Evolutionary conservation across 1,284 basidiomycete species (phyloP), one percentile per base, ranked within the genome.

Genomic region (Mycena citricolor): DNA sequence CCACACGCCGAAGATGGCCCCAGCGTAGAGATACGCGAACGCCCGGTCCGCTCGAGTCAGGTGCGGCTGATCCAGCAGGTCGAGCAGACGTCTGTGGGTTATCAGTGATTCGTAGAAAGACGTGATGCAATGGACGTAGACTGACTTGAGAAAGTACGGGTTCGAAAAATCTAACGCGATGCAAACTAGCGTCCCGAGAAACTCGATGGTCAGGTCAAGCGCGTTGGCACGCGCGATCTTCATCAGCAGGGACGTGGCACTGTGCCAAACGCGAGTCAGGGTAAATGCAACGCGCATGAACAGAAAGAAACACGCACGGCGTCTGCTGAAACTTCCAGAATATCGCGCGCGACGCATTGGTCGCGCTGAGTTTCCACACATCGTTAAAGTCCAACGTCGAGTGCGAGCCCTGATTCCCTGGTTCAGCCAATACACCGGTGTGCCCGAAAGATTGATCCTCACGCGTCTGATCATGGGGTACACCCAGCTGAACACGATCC

Each of bases 401-500:
- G 42, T 71, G 55, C 13, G 77, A 73, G 11, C 87, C 87, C 64
- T 78, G 54, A n/a, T n/a, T n/a, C n/a, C n/a, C n/a, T n/a, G n/a
- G n/a, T 26, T n/a, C 24, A 34, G 19, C 24, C 8, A 10, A 13
- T 19, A 23, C n/a, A n/a, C n/a, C n/a, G n/a, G n/a, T n/a, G n/a
- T n/a, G n/a, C n/a, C n/a, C 29, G 20, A 19, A 24, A 8, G 2
- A 17, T 28, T n/a, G n/a, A n/a, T n/a, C n/a, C n/a, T n/a, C n/a
- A n/a, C n/a, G n/a, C n/a, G n/a, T n/a, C n/a, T n/a, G n/a, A 93
- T 75, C 19, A 91, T 69, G 0, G 81, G 79, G 49, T 76, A 72
- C 36, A 92, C 72, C 90, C 90, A 93, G 20, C 61, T 65, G 65
- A 92, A 93, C 0, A 83, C 81, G 16, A 86, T 65, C 85, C 89